phyloP scores from a whole-genome alignment of 768 basidiomycete genomes.

The Jaapia argillacea region DNA sequence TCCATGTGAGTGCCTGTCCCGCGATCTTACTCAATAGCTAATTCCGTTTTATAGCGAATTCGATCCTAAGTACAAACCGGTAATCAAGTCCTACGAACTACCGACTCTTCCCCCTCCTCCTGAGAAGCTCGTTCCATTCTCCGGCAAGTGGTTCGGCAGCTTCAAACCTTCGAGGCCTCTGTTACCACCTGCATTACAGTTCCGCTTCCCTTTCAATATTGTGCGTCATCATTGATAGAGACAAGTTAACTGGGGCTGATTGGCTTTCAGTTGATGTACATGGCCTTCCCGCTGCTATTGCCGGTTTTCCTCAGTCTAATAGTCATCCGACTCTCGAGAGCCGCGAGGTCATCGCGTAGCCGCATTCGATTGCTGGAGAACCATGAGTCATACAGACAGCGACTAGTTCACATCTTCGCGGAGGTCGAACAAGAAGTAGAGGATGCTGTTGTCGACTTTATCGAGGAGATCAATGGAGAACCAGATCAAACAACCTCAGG shows the following conservation, averaged over 20 bases:
- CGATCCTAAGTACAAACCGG: constrained; percentile 41
- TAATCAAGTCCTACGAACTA: constrained; percentile 44
- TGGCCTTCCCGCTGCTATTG: constrained; percentile 52
- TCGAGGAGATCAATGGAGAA: constrained; percentile 29
- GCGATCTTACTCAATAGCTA: too few relatives aligned
- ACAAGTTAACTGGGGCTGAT: neutral
- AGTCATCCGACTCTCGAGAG: constrained; percentile 46
- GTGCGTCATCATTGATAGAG: constrained; percentile 28
- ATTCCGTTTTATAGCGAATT: constrained; percentile 34
- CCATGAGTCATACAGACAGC: constrained; percentile 34
- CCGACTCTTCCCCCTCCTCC: constrained; percentile 29
- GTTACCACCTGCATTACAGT: constrained; percentile 50
- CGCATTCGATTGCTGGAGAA: constrained; percentile 59
- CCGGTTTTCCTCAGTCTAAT: constrained; percentile 46
- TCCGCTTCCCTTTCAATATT: constrained; percentile 60
- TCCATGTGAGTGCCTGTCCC: too few relatives aligned
- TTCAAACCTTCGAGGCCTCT: constrained; percentile 32
- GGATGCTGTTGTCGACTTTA: constrained; percentile 47
- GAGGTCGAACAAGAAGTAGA: constrained; percentile 54
- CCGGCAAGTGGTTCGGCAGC: constrained; percentile 34
- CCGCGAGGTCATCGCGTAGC: constrained; percentile 46
- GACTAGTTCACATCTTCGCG: constrained; percentile 46
- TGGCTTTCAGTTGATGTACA: constrained; percentile 35
- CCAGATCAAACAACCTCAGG: constrained; percentile 1
- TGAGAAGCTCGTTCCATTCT: constrained; percentile 28